Conservation (phyloP, 345 rosid genomes). For the Euphorbia tirucalli region DNA sequence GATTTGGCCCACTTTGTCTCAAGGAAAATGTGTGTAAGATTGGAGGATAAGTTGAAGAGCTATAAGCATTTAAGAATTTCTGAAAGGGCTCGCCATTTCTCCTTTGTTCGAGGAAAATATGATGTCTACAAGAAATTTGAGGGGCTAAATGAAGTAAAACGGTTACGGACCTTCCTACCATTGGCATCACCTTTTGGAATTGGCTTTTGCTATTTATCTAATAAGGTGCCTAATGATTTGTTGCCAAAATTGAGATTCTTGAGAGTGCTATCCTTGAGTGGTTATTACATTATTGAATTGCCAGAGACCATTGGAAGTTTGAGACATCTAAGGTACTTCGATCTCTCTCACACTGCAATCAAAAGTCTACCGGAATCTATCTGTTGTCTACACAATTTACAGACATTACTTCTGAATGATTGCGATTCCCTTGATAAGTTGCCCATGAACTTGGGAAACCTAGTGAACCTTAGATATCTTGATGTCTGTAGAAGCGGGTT, state of each 20-base stretch:
- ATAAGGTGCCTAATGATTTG: background rate
- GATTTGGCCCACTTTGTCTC: conserved; percentile 22
- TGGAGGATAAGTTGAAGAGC: background rate
- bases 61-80: background rate
- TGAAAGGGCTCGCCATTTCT: conserved; percentile 8
- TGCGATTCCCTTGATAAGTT: conserved; percentile 28
- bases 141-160: background rate
- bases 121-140: conserved; percentile 7
- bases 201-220: background rate
- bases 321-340: conserved; percentile 4
- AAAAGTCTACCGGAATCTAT: conserved; percentile 7
- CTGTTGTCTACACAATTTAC: conserved; percentile 5
- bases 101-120: conserved; percentile 2
- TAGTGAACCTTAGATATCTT: conserved; percentile 36
- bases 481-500: conserved; percentile 23
- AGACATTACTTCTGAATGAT: conserved; percentile 27
- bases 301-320: conserved; percentile 5
- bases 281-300: conserved; percentile 8
- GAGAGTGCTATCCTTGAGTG: conserved; percentile 1
- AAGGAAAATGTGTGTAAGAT: conserved; percentile 1
- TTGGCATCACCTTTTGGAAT: background rate
- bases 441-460: conserved; percentile 32
- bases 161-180: conserved; percentile 3
- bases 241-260: background rate
- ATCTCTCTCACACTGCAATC: conserved; percentile 4